phyloP scores from a whole-genome alignment of 1,139 yeast genomes.

The Zygosaccharomyces pseudobailii region DNA sequence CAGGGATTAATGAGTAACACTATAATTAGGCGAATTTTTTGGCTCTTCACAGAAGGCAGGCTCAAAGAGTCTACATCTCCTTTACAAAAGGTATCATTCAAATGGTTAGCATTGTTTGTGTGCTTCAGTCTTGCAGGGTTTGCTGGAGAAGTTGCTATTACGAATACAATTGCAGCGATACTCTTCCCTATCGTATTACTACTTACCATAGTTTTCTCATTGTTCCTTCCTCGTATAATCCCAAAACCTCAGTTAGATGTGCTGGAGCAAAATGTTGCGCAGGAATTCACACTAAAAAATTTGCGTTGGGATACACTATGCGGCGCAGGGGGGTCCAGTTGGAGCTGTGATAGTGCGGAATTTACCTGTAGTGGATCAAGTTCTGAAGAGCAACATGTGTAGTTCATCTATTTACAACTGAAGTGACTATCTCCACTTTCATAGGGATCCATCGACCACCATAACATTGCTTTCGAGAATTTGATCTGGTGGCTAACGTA shows the following conservation, averaged over 20 bases:
- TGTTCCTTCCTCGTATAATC: slow-evolving; percentile 58
- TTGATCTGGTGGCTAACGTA: too few relatives aligned
- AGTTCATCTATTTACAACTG: too few relatives aligned
- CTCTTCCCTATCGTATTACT: slow-evolving; percentile 89
- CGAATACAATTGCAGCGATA: slow-evolving; percentile 84
- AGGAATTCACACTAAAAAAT: slow-evolving; percentile 37
- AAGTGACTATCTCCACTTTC: too few relatives aligned
- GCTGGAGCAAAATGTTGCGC: slow-evolving; percentile 52
- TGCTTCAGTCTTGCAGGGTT: slow-evolving; percentile 60
- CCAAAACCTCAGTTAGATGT: slow-evolving; percentile 54
- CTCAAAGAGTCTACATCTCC: slow-evolving; percentile 34
- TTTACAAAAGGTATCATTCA: slow-evolving; percentile 36
- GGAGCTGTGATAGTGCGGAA: too few relatives aligned
- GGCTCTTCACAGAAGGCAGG: slow-evolving; percentile 54
- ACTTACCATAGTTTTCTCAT: slow-evolving; percentile 57
- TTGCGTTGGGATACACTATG: slow-evolving; percentile 25
- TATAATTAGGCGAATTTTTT: slow-evolving; percentile 59
- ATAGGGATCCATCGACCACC: too few relatives aligned
- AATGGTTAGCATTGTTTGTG: slow-evolving; percentile 55
- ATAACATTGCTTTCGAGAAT: too few relatives aligned
- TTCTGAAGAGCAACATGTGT: too few relatives aligned
- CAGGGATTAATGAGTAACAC: slow-evolving; percentile 68
- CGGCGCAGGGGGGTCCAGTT: too few relatives aligned
- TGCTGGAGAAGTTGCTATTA: slow-evolving; percentile 77
- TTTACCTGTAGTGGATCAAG: too few relatives aligned